These are phyloP conservation scores for Rhodamnia argentea DNA, from an alignment of 345 rosid species.

Conservation along the genomic window DNA sequence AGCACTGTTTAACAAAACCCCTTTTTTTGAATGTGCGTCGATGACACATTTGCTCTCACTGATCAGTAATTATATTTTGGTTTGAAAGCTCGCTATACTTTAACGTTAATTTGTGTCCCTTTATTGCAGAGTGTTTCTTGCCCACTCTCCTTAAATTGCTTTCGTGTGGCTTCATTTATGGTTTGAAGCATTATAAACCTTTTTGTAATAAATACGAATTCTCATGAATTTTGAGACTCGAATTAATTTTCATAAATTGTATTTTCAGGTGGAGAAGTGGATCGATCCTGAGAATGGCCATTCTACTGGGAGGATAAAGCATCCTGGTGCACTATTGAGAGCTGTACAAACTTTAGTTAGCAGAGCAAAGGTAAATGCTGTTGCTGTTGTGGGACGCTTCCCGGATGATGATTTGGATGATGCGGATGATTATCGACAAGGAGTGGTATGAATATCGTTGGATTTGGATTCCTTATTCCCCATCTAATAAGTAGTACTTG, in stretches of 20 bases:
- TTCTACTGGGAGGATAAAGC: conserved; percentile 52
- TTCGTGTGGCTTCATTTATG: not conserved
- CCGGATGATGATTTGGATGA: conserved; percentile 49
- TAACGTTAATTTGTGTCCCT: not conserved
- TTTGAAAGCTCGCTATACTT: not conserved
- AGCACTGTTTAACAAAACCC: not conserved
- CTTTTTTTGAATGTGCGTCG: not conserved
- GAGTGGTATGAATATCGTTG: conserved; percentile 20
- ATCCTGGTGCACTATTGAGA: conserved; percentile 34
- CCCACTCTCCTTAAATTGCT: not conserved
- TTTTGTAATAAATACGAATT: not conserved
- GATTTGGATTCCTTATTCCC: not conserved
- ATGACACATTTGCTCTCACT: not conserved
- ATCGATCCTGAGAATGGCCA: conserved; percentile 42
- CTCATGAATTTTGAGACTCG: not conserved
- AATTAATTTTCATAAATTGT: not conserved
- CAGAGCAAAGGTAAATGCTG: conserved; percentile 33
- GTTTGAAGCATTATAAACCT: not conserved
- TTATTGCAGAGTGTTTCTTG: not conserved
- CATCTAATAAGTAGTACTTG: not conserved
- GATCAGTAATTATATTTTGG: not conserved
- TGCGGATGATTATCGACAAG: conserved; percentile 37
- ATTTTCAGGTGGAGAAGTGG: conserved; percentile 49
- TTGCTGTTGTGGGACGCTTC: conserved; percentile 49
- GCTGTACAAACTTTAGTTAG: conserved; percentile 34